These are phyloP conservation scores for Neurospora africana DNA, from an alignment of 495 filamentous ascomycete genomes.

Conservation along the genomic window DNA sequence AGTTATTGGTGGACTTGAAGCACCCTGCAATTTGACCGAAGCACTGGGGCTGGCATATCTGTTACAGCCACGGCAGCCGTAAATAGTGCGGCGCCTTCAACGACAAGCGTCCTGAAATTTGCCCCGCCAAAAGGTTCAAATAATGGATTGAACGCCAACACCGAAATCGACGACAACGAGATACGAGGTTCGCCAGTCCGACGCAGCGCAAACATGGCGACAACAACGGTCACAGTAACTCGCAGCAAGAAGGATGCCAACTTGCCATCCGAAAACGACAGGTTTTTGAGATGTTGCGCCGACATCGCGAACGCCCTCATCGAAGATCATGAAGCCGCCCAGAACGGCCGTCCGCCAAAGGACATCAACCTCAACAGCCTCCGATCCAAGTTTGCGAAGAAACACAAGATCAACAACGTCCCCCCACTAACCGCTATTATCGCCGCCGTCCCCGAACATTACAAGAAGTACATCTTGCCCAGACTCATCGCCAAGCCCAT, in stretches of 20 bases:
- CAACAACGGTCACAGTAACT: constrained; percentile 29
- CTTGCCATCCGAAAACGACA: constrained; percentile 81
- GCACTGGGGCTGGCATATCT: background rate
- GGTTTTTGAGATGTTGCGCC: constrained; percentile 84
- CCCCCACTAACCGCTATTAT: constrained; percentile 95
- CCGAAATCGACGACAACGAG: background rate
- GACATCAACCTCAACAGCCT: constrained; percentile 91
- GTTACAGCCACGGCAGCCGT: background rate
- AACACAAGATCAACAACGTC: constrained; percentile 72
- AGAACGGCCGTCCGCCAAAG: constrained; percentile 59
- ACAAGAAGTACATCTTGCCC: constrained; percentile 97
- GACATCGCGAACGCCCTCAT: constrained; percentile 90
- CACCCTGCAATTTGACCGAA: background rate
- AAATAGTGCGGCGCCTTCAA: background rate
- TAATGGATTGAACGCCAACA: background rate
- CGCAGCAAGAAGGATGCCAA: constrained; percentile 53
- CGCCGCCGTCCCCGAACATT: constrained; percentile 92
- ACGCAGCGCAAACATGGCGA: constrained; percentile 26
- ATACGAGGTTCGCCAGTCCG: background rate
- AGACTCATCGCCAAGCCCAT: constrained; percentile 96
- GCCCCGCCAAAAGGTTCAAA: background rate
- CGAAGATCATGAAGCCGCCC: constrained; percentile 75
- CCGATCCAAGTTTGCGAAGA: constrained; percentile 80
- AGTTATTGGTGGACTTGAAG: background rate
- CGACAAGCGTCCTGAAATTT: background rate